Conservation (phyloP, 768 basidiomycete genomes). For the Mycena alexandri region DNA sequence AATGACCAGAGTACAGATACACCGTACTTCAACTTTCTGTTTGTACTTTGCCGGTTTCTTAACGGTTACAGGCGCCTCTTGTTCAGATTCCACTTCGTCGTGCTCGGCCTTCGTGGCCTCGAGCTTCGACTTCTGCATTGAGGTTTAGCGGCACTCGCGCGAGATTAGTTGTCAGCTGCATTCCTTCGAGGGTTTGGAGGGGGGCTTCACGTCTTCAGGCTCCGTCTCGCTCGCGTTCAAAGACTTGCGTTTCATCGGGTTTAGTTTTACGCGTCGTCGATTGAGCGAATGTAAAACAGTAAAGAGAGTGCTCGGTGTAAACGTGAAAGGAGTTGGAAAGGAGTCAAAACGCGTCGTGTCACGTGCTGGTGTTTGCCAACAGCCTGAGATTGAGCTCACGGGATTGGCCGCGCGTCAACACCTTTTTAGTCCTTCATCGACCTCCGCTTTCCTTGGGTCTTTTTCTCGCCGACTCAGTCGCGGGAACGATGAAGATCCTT, state of each 20-base stretch:
- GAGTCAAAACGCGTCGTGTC: no score
- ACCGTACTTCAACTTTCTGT: slow-evolving; percentile 20
- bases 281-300: no score
- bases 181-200: slow-evolving; percentile 24
- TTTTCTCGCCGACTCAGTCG: slow-evolving; percentile 56
- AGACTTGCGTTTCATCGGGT: slow-evolving; percentile 26
- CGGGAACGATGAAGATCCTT: slow-evolving; percentile 85
- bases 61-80: slow-evolving; percentile 26
- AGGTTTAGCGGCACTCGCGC: not conserved
- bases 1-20: not conserved
- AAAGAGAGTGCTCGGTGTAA: no score
- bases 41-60: slow-evolving; percentile 54
- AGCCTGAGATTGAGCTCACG: no score
- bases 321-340: no score
- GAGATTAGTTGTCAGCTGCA: not conserved
- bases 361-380: no score
- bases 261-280: no score
- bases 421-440: not conserved
- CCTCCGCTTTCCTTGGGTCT: not conserved
- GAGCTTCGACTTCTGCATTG: slow-evolving; percentile 37
- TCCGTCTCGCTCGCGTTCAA: slow-evolving; percentile 4
- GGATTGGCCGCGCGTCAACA: no score
- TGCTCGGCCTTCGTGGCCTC: slow-evolving; percentile 38
- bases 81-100: slow-evolving; percentile 18
- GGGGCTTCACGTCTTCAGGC: not conserved